Evolutionary conservation across 2,329 filamentous ascomycete genomes (phyloP).

Genomic region (Lachnellula cervina): DNA sequence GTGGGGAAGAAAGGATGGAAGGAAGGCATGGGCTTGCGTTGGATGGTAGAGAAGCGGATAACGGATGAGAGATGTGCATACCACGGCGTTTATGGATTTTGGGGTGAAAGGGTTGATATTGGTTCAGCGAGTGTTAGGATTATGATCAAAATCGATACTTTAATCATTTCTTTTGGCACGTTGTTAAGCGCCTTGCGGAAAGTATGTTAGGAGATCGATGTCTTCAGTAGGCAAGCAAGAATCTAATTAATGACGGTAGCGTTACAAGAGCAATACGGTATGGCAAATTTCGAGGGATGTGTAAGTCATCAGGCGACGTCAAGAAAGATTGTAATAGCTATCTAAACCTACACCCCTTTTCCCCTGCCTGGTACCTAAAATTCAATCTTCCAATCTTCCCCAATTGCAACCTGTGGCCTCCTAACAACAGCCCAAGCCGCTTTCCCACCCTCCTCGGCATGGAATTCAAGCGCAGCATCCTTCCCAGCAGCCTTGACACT

Average conservation of each 20-base stretch:
- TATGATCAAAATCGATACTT: too few relatives aligned
- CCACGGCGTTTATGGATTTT: neutral
- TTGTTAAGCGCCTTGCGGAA: too few relatives aligned
- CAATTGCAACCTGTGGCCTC: conserved; percentile 57
- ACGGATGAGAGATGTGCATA: neutral
- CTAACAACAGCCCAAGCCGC: conserved; percentile 61
- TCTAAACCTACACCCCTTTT: neutral
- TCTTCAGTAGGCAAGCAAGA: too few relatives aligned
- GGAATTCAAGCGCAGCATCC: conserved; percentile 57
- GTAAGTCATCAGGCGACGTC: neutral
- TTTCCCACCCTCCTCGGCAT: conserved; percentile 45
- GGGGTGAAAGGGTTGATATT: too few relatives aligned
- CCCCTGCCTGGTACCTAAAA: conserved; percentile 18
- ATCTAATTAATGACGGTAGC: too few relatives aligned
- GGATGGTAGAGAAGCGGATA: neutral
- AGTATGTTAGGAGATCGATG: too few relatives aligned
- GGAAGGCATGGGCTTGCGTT: neutral
- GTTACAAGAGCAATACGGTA: too few relatives aligned
- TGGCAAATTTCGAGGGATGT: neutral
- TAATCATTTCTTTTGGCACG: too few relatives aligned
- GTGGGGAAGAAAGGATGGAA: too few relatives aligned
- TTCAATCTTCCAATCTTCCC: conserved; percentile 52
- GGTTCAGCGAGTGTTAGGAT: too few relatives aligned
- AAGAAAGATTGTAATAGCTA: neutral
- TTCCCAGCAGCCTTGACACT: conserved; percentile 53